Base-by-base conservation (phyloP, 2,329 filamentous ascomycete species). In the Cytospora schulzeri region DNA sequence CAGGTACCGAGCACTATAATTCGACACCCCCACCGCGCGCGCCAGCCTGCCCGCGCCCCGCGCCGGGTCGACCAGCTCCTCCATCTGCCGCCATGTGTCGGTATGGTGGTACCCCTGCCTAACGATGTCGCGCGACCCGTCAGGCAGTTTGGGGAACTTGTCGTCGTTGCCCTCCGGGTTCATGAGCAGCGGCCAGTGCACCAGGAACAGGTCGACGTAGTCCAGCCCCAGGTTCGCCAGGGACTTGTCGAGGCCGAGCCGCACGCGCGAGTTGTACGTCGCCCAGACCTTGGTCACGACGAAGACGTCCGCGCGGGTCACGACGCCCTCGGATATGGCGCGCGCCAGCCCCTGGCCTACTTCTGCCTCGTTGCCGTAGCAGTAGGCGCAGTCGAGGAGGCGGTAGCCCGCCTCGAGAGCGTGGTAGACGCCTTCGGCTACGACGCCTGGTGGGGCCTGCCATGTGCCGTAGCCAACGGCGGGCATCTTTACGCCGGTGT, bases 211-310 rank as follows among this genome's bases (percentile, higher is more conserved):
- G 74, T 96, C 92, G 6, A 96, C 84, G 74, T 96, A 94, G 69
- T 92, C 89, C 56, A 95, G 80, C 1, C 91, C 90, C 41, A 96
- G 79, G 66, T 84, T 83, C 77, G 88, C 85, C 74, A 95, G 80
- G 71, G 88, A 91, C 82, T 89, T 88, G 69, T 92, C 86, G 41
- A 95, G 82, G 41, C 84, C 87, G 71, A 89, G 79, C 76, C 90
- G 88, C 7, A 87, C 87, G 8, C 88, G 83, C 33, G 85, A 86
- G 76, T 90, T 88, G 79, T 91, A 93, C 31, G 90, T 92, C 72
- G 88, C 89, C 91, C 92, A 96, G 45, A 93, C 84, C 83, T 96
- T 96, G 72, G 88, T 92, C 62, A 91, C 91, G 65, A 96, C 86
- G 78, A 95, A 96, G 67, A 96, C 78, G 64, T 96, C 91, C 74